Evolutionary conservation across 1,139 yeast genomes (phyloP), one percentile per base, ranked within the genome.

Genomic region (Spathaspora sp.): DNA sequence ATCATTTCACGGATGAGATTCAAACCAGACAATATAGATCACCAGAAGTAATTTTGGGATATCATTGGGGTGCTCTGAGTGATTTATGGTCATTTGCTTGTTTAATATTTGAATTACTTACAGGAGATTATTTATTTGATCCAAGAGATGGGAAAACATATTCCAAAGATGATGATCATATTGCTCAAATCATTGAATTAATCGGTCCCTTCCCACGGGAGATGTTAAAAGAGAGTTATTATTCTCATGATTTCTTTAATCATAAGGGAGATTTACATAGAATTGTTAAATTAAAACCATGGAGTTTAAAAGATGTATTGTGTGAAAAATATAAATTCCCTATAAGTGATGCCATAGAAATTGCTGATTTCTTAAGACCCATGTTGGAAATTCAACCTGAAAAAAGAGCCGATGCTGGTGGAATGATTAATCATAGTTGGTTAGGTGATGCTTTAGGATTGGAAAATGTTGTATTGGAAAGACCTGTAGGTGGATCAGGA

Each of bases 401-500:
- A 53, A 57, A 65, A 37, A 72, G 97, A 45, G 89, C 88, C 17
- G 95, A 84, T 67, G 91, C 91, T 13, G 95, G 93, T 25, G 90
- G 89, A 27, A 78, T 84, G 81, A 74, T 85, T 11, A 82, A 84
- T 54, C 95, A 87, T 58, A 78, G 79, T n/a, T 89, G 95, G 95
- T 68, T 89, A 39, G 70, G 72, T 49, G 87, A 83, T 57, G 84
- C 85, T 1, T 66, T 73, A 38, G 86, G 88, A 0, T 68, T 81
- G 50, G 86, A 81, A 44, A 73, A 78, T 51, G 75, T 80, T 25
- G 76, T 75, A 8, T 63, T 74, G 41, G 86, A 80, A 54, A 63
- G 86, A 48, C 78, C 84, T 10, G 77, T 78, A 11, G 86, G 87
- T 1, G 81, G 84, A 0, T 62, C 79, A 3, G 91, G 91, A 24